phyloP scores from a whole-genome alignment of 2,329 filamentous ascomycete genomes.

The Tolypocladium pustulatum region DNA sequence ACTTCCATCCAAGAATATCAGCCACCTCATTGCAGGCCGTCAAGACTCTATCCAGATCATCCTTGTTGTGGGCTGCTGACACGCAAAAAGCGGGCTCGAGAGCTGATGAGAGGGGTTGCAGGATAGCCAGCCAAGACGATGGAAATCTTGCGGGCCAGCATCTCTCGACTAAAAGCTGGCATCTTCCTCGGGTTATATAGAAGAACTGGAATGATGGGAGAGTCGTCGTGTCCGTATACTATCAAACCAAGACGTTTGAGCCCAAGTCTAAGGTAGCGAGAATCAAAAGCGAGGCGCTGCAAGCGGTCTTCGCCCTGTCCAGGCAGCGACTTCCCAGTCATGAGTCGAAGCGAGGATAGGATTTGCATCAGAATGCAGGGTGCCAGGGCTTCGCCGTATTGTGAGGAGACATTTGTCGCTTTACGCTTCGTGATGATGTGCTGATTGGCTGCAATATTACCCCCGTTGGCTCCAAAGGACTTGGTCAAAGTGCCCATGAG shows the following conservation, averaged over 20 bases:
- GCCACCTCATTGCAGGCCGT: slow-evolving; percentile 87
- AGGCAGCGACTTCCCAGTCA: slow-evolving; percentile 75
- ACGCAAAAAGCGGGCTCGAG: slow-evolving; percentile 92
- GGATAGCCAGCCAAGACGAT: slow-evolving; percentile 97
- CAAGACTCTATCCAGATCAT: slow-evolving; percentile 85
- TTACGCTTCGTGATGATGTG: slow-evolving; percentile 86
- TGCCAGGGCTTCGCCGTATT: slow-evolving; percentile 78
- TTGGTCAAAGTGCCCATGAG: slow-evolving; percentile 98
- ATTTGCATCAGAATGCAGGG: slow-evolving; percentile 90
- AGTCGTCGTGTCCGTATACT: slow-evolving; percentile 94
- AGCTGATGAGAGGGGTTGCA: slow-evolving; percentile 89
- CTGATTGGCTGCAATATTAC: slow-evolving; percentile 85
- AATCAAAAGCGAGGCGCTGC: slow-evolving; percentile 96
- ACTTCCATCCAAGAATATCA: slow-evolving; percentile 87
- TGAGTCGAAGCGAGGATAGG: slow-evolving; percentile 73
- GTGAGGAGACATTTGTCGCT: slow-evolving; percentile 72
- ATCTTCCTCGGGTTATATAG: slow-evolving; percentile 99
- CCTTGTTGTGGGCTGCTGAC: slow-evolving; percentile 93
- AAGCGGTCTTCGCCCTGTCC: slow-evolving; percentile 93
- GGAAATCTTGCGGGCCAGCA: slow-evolving; percentile 95
- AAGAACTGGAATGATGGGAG: slow-evolving; percentile 87
- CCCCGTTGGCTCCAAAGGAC: slow-evolving; percentile 95
- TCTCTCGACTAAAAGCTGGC: slow-evolving; percentile 95
- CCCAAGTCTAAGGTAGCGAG: slow-evolving; percentile 87
- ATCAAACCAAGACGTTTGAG: slow-evolving; percentile 96